phyloP scores from a whole-genome alignment of 306 rosid species.

The Cicer yamashitae region DNA sequence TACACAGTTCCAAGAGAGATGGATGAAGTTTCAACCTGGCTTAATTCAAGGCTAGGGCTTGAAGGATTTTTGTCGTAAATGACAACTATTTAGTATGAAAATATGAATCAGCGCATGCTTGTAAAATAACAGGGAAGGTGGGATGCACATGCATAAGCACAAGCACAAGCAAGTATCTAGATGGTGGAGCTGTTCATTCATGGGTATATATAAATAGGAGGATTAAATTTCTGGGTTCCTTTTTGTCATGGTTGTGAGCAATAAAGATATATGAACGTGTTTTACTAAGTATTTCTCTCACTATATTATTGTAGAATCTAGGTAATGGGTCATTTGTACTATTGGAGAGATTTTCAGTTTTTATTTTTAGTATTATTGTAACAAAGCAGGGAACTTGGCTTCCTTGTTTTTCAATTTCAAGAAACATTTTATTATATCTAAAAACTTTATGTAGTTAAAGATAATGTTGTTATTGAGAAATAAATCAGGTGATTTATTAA shows the following conservation, averaged over 20 bases:
- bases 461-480: background rate
- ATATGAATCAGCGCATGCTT: conserved; percentile 26
- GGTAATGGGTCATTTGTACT: conserved; percentile 42
- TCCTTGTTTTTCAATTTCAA: conserved; percentile 44
- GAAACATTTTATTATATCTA: background rate
- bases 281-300: conserved; percentile 47
- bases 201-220: conserved; percentile 55
- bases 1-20: conserved; percentile 95
- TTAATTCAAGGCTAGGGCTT: conserved; percentile 77
- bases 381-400: conserved; percentile 40
- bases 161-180: conserved; percentile 41
- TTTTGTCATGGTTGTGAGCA: conserved; percentile 45
- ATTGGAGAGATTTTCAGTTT: conserved; percentile 32
- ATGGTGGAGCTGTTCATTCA: conserved; percentile 47
- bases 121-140: conserved; percentile 42
- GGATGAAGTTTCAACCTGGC: conserved; percentile 94
- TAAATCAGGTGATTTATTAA: conserved; percentile 3
- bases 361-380: conserved; percentile 18
- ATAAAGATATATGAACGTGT: conserved; percentile 51
- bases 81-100: conserved; percentile 8
- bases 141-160: conserved; percentile 41
- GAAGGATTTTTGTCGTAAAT: conserved; percentile 60
- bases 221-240: conserved; percentile 48
- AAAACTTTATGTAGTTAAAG: background rate
- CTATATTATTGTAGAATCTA: conserved; percentile 48